Evolutionary conservation across 2,329 filamentous ascomycete genomes (phyloP), one percentile per base, ranked within the genome.

Genomic region (Colletotrichum sublineola): DNA sequence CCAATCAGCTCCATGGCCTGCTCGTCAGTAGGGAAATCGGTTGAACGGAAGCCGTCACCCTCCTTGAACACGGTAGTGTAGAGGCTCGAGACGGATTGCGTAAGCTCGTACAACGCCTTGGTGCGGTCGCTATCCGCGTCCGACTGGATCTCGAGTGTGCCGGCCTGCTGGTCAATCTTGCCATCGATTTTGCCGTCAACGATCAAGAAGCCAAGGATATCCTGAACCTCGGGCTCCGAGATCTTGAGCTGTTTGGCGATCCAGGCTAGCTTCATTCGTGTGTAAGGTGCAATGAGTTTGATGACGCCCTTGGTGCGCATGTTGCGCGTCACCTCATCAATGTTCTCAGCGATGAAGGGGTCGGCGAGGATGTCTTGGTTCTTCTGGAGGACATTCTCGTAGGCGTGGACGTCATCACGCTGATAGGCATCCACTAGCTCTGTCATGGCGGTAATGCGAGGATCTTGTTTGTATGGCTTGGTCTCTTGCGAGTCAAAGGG

Each of bases 401-500:
- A 99, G 76, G 90, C 88, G 80, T 96, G 93, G 76, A 99, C 96
- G 80, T 98, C 96, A 78, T 98, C 96, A 70, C 93, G 91, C 83
- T 98, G 96, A 82, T 97, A 99, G 14, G 96, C 95, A 77, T 98
- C 95, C 31, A 99, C 96, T 0, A 99, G 89, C 77, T 98, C 94
- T 2, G 95, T 98, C 96, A 99, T 99, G 77, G 95, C 96, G 2
- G 94, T 93, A 77, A 99, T 98, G 70, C 96, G 93, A 7, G 95
- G 93, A 80, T 99, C 96, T 76, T 94, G 96, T 84, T 95, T 96
- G 87, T 99, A 99, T 0, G 96, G 96, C 84, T 98, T 98, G 24
- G 96, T 98, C 85, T 99, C 96, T 82, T 98, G 96, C 11, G 95
- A 98, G 82, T 98, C 96, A 81, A 99, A 98, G 0, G 96, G 96